Base-by-base conservation (phyloP, 257 asterid species). In the Ilex asprella region DNA sequence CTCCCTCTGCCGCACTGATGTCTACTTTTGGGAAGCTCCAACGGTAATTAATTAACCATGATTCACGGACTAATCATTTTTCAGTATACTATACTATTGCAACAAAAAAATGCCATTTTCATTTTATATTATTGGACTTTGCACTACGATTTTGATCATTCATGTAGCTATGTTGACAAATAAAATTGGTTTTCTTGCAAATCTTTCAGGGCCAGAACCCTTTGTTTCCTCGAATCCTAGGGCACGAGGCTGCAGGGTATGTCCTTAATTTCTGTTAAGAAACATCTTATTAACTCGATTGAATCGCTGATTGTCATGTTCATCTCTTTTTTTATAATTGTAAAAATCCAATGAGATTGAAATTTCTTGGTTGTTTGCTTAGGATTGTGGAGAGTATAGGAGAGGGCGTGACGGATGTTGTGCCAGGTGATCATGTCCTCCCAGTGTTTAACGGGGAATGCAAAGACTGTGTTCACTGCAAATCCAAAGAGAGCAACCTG, bases 171-270 rank as follows among this genome's bases (percentile, higher is more conserved):
- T 35, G 41, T 8, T 35, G 8, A 35, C 41, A 35, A 21, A 21
- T 21, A 21, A 21, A 21, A 21, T 35, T 35, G 5, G 5, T 35
- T 35, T 35, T 46, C 10, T 46, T 14, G 6, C 4, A 7, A 46
- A 46, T 14, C 13, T 30, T 75, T 64, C 81, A 90, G 98, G 98
- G 91, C 16, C 98, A 91, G 75, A 76, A 83, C 6, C 88, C 95
- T 54, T 76, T 85, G 12, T 91, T 91, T 69, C 98, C 98, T 68
- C 81, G 98, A 11, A 91, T 91, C n/a, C 79, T 85, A 44, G 98
- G 98, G 35, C 98, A 91, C 29, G 98, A 91, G 81, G 98, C 98
- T 6, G 96, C 87, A 77, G 98, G 96, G 97, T 87, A 87, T 39
- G 78, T 35, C 8, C 7, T 35, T 35, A 35, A 4, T 35, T 35